Percentiles rank a stretch among this genome's conserved stretches.
These are phyloP conservation scores for Monosporascus sp. DNA, from an alignment of 2,329 filamentous ascomycete species.

Conservation along the genomic window DNA sequence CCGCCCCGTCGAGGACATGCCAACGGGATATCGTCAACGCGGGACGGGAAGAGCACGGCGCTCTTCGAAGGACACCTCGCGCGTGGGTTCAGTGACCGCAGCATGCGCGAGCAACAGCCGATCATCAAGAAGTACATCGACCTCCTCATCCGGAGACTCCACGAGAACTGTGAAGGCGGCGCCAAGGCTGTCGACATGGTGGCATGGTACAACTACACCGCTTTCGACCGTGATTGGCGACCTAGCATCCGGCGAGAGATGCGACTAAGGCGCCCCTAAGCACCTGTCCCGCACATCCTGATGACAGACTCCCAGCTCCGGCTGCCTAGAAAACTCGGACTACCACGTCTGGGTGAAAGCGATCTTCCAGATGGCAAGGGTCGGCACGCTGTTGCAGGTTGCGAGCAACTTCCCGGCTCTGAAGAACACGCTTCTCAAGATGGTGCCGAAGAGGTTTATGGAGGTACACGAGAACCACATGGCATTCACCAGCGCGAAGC, in stretches of 20 bases:
- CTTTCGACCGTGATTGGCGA: conserved; percentile 19
- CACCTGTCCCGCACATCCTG: not conserved
- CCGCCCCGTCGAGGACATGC: conserved; percentile 13
- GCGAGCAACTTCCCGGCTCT: not conserved
- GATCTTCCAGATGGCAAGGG: conserved; percentile 5
- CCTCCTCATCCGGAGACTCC: conserved; percentile 10
- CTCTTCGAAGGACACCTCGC: conserved; percentile 21
- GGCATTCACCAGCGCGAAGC: not conserved
- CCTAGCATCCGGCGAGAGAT: conserved; percentile 10
- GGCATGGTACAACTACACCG: conserved; percentile 13
- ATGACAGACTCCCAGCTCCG: conserved; percentile 4
- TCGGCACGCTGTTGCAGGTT: not conserved
- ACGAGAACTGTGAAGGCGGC: not conserved
- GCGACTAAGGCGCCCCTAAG: not conserved
- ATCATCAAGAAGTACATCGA: conserved; percentile 16
- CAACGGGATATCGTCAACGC: conserved; percentile 26
- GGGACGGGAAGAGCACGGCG: conserved; percentile 23
- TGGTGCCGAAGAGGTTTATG: not conserved
- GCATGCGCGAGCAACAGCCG: conserved; percentile 15
- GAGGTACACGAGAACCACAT: not conserved
- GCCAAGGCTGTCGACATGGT: conserved; percentile 4
- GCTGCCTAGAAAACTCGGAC: conserved; percentile 7
- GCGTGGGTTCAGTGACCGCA: conserved; percentile 14
- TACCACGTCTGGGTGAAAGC: conserved; percentile 13
- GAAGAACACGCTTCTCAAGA: not conserved